These are phyloP conservation scores for Tardiomyces blankii DNA, from an alignment of 1,139 yeast genomes.

Conservation along the genomic window DNA sequence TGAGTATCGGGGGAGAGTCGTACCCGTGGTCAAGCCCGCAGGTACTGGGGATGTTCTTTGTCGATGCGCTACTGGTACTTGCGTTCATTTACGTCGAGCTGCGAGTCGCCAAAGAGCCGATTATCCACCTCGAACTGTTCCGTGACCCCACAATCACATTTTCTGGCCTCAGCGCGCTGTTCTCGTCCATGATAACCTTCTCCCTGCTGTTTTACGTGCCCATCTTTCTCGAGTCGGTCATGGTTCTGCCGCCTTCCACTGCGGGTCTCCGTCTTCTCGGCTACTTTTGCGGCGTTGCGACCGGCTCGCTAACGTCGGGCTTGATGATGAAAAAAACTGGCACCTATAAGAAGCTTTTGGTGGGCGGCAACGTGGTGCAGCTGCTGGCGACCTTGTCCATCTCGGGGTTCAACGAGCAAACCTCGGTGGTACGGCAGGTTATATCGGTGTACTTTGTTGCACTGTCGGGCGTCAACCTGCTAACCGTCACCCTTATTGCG, in stretches of 20 bases:
- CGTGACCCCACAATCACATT: conserved; percentile 48
- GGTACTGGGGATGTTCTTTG: conserved; percentile 25
- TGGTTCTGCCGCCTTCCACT: conserved; percentile 42
- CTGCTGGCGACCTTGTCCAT: not conserved
- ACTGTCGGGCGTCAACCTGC: conserved; percentile 32
- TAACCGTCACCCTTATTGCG: conserved; percentile 57
- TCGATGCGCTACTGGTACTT: conserved; percentile 19
- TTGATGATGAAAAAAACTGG: conserved; percentile 61
- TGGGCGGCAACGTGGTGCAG: conserved; percentile 33
- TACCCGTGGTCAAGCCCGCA: conserved; percentile 29
- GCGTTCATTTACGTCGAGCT: conserved; percentile 43
- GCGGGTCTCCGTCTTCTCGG: conserved; percentile 55
- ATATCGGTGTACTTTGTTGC: conserved; percentile 17
- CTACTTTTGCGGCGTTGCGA: conserved; percentile 57
- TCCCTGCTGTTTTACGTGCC: conserved; percentile 54
- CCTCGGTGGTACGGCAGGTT: conserved; percentile 2
- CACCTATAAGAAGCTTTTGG: conserved; percentile 41
- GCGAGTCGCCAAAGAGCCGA: conserved; percentile 51
- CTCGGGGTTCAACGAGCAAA: not conserved
- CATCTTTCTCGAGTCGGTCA: conserved; percentile 47
- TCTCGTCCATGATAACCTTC: conserved; percentile 45
- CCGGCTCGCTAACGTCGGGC: conserved; percentile 64
- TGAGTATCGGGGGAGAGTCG: conserved; percentile 57
- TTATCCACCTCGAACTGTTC: conserved; percentile 49
- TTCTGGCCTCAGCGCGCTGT: conserved; percentile 58